phyloP scores from a whole-genome alignment of 2,329 filamentous ascomycete genomes.

The Diaporthe citriasiana region DNA sequence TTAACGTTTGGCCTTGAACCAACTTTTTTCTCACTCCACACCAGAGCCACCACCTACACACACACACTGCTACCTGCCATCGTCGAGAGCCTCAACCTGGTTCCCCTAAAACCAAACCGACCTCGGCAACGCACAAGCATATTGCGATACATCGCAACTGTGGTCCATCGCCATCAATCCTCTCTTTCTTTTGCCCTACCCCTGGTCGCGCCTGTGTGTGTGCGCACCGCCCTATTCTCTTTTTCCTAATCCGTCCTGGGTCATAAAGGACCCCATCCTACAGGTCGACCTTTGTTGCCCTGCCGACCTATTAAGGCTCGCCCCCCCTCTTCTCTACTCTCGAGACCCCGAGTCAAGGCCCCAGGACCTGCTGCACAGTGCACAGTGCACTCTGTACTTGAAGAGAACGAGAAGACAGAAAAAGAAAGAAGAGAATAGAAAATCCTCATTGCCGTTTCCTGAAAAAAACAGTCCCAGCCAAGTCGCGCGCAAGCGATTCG shows the following conservation, averaged over 20 bases:
- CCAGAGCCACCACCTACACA: constrained; percentile 48
- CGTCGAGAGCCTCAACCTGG: constrained; percentile 27
- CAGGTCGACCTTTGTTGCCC: constrained; percentile 38
- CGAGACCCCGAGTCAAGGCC: constrained; percentile 43
- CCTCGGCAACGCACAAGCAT: constrained; percentile 23
- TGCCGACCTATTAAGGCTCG: constrained; percentile 34
- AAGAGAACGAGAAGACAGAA: constrained; percentile 49
- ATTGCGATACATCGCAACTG: constrained; percentile 19
- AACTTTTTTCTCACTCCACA: constrained; percentile 54
- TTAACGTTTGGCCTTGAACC: constrained; percentile 58
- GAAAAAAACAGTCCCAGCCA: constrained; percentile 28
- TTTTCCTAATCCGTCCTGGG: constrained; percentile 34
- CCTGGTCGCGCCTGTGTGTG: constrained; percentile 40
- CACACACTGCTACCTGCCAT: constrained; percentile 46
- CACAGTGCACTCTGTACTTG: constrained; percentile 52
- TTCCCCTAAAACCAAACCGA: constrained; percentile 6
- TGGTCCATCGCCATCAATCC: constrained; percentile 23
- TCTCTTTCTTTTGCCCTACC: constrained; percentile 9
- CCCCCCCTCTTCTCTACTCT: constrained; percentile 41
- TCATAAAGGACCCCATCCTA: constrained; percentile 22
- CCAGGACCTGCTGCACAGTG: constrained; percentile 49
- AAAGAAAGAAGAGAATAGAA: constrained; percentile 45
- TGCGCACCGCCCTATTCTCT: constrained; percentile 14
- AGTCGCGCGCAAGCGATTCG: constrained; percentile 43
- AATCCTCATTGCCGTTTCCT: constrained; percentile 44